Base-by-base conservation (phyloP, 768 basidiomycete species). In the Rhodocollybia butyracea region DNA sequence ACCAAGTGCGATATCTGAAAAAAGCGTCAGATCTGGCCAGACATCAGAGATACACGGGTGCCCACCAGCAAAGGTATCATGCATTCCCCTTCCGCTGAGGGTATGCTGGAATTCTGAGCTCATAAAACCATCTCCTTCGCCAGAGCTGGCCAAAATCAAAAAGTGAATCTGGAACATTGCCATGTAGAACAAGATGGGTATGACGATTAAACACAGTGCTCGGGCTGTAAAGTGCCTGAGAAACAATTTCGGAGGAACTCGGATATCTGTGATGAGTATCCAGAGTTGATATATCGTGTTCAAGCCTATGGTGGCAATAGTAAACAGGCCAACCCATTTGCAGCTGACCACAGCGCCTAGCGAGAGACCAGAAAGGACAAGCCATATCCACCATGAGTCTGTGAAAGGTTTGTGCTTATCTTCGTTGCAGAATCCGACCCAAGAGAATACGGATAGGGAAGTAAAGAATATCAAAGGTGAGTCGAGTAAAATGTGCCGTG, bases 51-150 rank as follows among this genome's bases (percentile, higher is more conserved):
- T 2, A 29, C 15, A 15, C 10, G 13, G n/a, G 19, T 22, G 89
- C 26, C 10, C 5, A 50, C 48, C 48, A 36, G 94, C 92, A 68
- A 77, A 94, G 0, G 96, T 98, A 68, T 99, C 94, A 11, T 80
- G 78, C 97, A 98, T 98, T 6, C 88, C 83, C 41, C 85, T 86
- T 5, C 94, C 94, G 15, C 86, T 78, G 12, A 99, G 77, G 0
- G 95, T 98, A 66, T 98, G 96, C 72, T 98, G 95, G 75, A 99
- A 99, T 67, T 94, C 95, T 2, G 94, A 91, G 73, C 91, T 96
- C 97, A 99, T 99, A 72, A 99, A 99, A 1, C 95, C 94, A 67
- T 98, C 97, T 0, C 97, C 97, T 51, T 98, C 96, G 30, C 97
- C 97, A 2, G 91, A 89, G 69, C 88, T 89, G 64, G 85, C 82